Evolutionary conservation across 352 stramenopile species (phyloP), one percentile per base, ranked within the genome.

Genomic region (Aphanomyces euteiches): DNA sequence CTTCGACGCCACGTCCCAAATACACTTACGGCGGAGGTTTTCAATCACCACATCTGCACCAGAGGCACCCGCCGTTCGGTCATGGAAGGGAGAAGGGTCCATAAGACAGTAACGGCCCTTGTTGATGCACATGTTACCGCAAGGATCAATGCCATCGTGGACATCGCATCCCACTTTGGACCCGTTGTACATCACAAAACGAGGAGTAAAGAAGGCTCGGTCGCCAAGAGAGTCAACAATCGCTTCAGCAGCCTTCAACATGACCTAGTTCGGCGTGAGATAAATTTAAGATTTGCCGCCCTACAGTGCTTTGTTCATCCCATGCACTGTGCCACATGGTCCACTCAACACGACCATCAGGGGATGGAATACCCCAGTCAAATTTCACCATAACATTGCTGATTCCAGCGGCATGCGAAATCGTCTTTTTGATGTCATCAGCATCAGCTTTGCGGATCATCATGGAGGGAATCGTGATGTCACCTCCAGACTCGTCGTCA

Each of bases 391-490:
- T 91, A n/a, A 92, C 81, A 65, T 97, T 96, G 81, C 95, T 97
- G 45, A 90, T 84, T 40, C 86, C 86, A 67, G 91, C 90, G 40
- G 82, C 78, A 67, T 93, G 85, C 34, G 86, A 78, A 66, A 90
- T 90, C 54, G 83, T 81, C 34, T 89, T 85, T 79, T 98, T 98
- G 72, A 99, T 90, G 39, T 77, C 77, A 77, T 98, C 93, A 0
- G 84, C 95, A 76, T 99, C 96, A 75, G 90, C 89, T 81, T 98
- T 98, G 71, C 91, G 96, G 61, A 97, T 95, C 37, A 99, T 75
- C 87, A 98, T 98, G 45, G 90, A 96, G 7, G 96, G 96, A 73
- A 99, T 98, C 39, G 92, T 92, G 79, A 99, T 98, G 76, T 99
- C 96, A 6, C 82, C 81, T n/a, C 95, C 96, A 56, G 84, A 97